Evolutionary conservation across 108 stramenopile species (phyloP), one percentile per base, ranked within the genome.

Genomic region (Nitzschia sp.): DNA sequence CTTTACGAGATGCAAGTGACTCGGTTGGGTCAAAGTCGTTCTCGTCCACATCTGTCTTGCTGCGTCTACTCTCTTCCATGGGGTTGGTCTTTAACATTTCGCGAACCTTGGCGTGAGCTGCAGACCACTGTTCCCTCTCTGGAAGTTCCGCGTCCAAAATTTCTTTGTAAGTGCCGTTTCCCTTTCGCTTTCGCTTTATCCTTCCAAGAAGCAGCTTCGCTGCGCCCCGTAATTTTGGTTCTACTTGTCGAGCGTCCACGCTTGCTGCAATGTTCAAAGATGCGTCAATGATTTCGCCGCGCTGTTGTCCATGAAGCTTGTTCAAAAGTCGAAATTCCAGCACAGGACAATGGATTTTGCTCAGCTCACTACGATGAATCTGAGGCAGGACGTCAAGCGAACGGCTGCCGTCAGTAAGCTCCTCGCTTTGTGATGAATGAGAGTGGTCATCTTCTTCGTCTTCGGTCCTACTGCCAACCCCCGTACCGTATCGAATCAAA

Each of bases 261-360:
- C 70, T 72, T 13, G 82, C 82, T 25, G 71, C 70, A 34, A 83
- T 75, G 28, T 78, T 83, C 25, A 91, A 59, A 23, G 77, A 57
- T 13, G 85, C 81, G 45, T 82, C 78, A 25, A 87, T 81, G 38
- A 92, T 88, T 70, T 88, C 90, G 17, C 83, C 83, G 2, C 75
- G 76, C 0, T 18, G 5, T 1, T 55, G 33, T 21, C 25, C 27
- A 45, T 84, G 68, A 46, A 89, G 53, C 34, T 73, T 71, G 66
- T 92, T 92, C 26, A 74, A 69, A 18, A 92, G 34, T 36, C 91
- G 82, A 76, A 92, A 92, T 68, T 89, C 86, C 42, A 92, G 48
- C 3, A 89, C 66, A 5, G 91, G 91, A 65, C 83, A 87, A 0
- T 82, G 86, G 32, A 78, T 23, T 17, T 74, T 46, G 5, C 38